phyloP scores from a whole-genome alignment of 2,329 filamentous ascomycete species.

The Aspergillus sp. region DNA sequence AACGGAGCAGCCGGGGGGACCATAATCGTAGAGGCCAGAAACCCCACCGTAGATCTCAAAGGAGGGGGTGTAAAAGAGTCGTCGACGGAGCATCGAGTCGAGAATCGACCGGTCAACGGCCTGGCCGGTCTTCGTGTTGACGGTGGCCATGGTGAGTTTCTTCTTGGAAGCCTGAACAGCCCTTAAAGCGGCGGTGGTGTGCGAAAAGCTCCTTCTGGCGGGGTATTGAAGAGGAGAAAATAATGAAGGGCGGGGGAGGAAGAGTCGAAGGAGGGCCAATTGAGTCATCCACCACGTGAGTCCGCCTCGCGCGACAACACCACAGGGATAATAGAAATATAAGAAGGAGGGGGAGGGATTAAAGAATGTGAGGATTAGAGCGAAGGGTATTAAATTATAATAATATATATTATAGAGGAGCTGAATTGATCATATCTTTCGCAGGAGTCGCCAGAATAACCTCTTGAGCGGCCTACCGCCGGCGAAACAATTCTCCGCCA shows the following conservation, averaged over 20 bases:
- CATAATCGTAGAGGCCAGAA: conserved; percentile 87
- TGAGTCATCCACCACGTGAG: conserved; percentile 35
- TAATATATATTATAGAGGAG: not conserved
- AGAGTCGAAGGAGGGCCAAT: conserved; percentile 29
- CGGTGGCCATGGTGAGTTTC: conserved; percentile 49
- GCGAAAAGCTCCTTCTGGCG: conserved; percentile 36
- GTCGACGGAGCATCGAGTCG: conserved; percentile 80
- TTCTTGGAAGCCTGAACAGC: conserved; percentile 24
- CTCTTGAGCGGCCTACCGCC: conserved; percentile 2
- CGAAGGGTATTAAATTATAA: not conserved
- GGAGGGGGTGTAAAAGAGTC: conserved; percentile 89
- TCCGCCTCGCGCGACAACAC: conserved; percentile 9
- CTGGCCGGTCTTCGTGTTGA: conserved; percentile 82
- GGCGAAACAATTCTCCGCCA: conserved; percentile 22
- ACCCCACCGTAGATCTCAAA: conserved; percentile 95
- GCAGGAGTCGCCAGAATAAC: no score
- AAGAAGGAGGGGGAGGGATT: conserved; percentile 4
- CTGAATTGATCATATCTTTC: no score
- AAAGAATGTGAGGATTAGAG: conserved; percentile 6
- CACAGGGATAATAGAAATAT: conserved; percentile 3
- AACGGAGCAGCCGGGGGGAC: conserved; percentile 79
- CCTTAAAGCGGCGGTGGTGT: conserved; percentile 29
- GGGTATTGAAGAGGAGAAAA: conserved; percentile 22
- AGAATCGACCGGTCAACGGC: conserved; percentile 77
- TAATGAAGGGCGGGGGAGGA: conserved; percentile 21